These are phyloP conservation scores for Spathaspora sp. DNA, from an alignment of 1,139 yeast genomes.

Conservation along the genomic window DNA sequence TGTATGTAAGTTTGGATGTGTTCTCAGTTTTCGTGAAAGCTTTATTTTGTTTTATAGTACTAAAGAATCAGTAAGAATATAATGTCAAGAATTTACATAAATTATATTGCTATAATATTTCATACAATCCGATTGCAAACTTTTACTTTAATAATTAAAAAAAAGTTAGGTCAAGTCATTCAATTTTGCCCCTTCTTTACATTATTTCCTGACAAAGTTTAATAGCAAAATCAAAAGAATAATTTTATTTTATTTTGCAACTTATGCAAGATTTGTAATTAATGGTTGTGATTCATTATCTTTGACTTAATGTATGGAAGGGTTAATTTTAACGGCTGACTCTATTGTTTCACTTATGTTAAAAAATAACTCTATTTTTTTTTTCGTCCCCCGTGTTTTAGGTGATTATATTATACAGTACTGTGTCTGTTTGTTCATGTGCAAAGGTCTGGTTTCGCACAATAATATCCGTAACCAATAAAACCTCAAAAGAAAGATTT, in stretches of 20 bases:
- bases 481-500: background rate
- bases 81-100: too few species aligned
- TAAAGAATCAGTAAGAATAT: too few species aligned
- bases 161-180: too few species aligned
- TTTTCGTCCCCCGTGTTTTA: background rate
- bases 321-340: background rate
- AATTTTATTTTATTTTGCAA: background rate
- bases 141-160: too few species aligned
- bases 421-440: too few species aligned
- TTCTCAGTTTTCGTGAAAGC: background rate
- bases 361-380: slow-evolving; percentile 1
- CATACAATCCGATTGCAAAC: too few species aligned
- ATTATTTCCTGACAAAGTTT: too few species aligned
- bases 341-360: background rate
- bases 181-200: too few species aligned
- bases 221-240: background rate
- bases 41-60: background rate
- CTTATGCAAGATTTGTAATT: background rate
- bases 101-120: too few species aligned
- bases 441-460: too few species aligned
- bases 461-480: too few species aligned
- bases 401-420: background rate
- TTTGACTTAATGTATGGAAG: background rate
- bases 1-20: slow-evolving; percentile 1
- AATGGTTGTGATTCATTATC: background rate